Percentiles rank a stretch among this genome's conserved stretches.
Conservation (phyloP, 768 basidiomycete species). For the Multifurca ochricompacta region DNA sequence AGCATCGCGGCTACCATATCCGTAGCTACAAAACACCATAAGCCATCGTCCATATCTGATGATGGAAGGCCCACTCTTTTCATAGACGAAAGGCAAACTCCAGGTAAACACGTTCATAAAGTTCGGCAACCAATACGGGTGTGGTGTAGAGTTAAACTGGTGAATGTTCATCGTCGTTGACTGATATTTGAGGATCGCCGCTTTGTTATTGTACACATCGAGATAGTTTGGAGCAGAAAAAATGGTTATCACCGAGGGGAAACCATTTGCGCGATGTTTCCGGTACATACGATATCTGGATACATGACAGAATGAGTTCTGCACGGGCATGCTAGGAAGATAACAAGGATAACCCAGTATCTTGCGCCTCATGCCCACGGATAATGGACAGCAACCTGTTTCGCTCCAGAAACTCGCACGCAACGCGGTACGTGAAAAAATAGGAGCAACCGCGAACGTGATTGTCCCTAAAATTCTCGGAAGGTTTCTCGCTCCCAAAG, state of each 20-base stretch:
- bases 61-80: constrained; percentile 67
- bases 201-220: constrained; percentile 99
- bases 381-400: constrained; percentile 98
- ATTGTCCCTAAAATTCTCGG: constrained; percentile 89
- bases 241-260: constrained; percentile 99
- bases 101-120: constrained; percentile 98
- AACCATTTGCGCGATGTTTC: constrained; percentile 95
- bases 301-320: background rate
- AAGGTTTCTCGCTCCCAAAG: constrained; percentile 89
- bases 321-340: background rate
- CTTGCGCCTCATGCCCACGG: constrained; percentile 96
- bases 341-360: constrained; percentile 71
- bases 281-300: constrained; percentile 94
- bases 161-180: constrained; percentile 98
- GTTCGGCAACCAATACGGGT: constrained; percentile 93
- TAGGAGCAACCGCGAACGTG: constrained; percentile 96
- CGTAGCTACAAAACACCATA: constrained; percentile 53
- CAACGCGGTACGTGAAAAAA: constrained; percentile 94
- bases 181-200: constrained; percentile 97
- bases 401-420: constrained; percentile 93
- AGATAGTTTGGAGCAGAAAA: constrained; percentile 98
- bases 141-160: constrained; percentile 95
- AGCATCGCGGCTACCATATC: constrained; percentile 98
- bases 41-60: background rate
- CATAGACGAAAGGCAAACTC: constrained; percentile 94